These are phyloP conservation scores for Sisymbrium altissimum DNA, from an alignment of 345 rosid species.

Conservation along the genomic window DNA sequence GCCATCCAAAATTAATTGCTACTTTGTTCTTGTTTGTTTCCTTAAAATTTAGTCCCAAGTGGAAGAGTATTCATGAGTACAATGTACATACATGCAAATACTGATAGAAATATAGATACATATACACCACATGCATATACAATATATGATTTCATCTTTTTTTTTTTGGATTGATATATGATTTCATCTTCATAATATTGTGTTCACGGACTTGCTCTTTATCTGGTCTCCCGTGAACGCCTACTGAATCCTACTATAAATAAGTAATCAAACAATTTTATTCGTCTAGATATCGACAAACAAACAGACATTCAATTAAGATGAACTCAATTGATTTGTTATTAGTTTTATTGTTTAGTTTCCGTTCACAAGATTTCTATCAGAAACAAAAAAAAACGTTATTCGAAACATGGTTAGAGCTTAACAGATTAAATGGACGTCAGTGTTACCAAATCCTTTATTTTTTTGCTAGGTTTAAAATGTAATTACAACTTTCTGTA, in stretches of 20 bases:
- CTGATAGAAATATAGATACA: too few species aligned
- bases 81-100: conserved; percentile 1
- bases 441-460: too few species aligned
- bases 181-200: background rate
- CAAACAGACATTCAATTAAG: background rate
- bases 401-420: background rate
- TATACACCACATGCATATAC: background rate
- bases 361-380: background rate
- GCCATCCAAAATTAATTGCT: conserved; percentile 2
- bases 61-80: conserved; percentile 7
- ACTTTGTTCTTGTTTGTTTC: conserved; percentile 8
- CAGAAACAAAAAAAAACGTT: background rate
- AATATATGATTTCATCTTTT: background rate
- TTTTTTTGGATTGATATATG: too few species aligned
- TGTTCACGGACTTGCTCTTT: conserved; percentile 30
- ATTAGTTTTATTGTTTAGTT: background rate
- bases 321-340: background rate
- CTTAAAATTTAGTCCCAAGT: conserved; percentile 15
- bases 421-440: background rate
- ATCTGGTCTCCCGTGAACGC: conserved; percentile 22
- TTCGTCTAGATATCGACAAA: background rate
- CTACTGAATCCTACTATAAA: background rate
- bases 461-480: too few species aligned
- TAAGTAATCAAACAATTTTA: background rate
- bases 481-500: too few species aligned